These are phyloP conservation scores for Nymphaea thermarum DNA, from an alignment of 164 flowering plant genomes.

Conservation along the genomic window DNA sequence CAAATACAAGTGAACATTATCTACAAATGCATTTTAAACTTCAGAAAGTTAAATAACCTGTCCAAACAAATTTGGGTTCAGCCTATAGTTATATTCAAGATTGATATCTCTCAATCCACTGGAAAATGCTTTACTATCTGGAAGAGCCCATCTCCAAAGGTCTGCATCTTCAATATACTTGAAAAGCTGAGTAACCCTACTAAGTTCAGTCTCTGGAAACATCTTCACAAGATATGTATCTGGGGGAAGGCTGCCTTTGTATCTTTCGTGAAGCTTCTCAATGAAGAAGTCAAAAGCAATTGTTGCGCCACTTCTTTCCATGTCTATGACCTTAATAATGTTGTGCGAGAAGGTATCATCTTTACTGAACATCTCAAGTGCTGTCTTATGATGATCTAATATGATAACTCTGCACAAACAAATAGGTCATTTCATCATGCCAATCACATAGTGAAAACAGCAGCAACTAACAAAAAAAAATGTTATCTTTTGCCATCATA, in stretches of 20 bases:
- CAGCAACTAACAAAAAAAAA: not conserved
- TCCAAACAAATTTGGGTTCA: conserved; percentile 52
- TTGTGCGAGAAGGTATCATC: conserved; percentile 19
- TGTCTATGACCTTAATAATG: conserved; percentile 48
- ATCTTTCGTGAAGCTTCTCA: conserved; percentile 20
- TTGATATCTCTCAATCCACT: conserved; percentile 79
- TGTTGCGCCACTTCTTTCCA: conserved; percentile 82
- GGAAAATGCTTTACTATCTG: conserved; percentile 67
- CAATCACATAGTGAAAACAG: not conserved
- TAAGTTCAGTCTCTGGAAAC: conserved; percentile 19
- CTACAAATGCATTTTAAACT: not conserved
- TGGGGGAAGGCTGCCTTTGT: not conserved
- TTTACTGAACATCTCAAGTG: conserved; percentile 40
- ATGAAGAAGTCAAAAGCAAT: conserved; percentile 82
- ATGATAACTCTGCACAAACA: conserved; percentile 33
- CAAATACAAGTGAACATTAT: not conserved
- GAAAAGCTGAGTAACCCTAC: conserved; percentile 35
- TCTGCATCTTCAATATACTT: conserved; percentile 79
- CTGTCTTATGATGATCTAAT: conserved; percentile 87
- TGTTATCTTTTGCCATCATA: not conserved
- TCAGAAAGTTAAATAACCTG: conserved; percentile 22
- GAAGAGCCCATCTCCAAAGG: conserved; percentile 78
- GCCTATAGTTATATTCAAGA: conserved; percentile 30
- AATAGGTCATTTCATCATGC: conserved; percentile 1
- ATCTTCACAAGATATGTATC: not conserved